These are phyloP conservation scores for Cystobasidium pallidum DNA, from an alignment of 1,284 basidiomycete genomes.

Conservation along the genomic window DNA sequence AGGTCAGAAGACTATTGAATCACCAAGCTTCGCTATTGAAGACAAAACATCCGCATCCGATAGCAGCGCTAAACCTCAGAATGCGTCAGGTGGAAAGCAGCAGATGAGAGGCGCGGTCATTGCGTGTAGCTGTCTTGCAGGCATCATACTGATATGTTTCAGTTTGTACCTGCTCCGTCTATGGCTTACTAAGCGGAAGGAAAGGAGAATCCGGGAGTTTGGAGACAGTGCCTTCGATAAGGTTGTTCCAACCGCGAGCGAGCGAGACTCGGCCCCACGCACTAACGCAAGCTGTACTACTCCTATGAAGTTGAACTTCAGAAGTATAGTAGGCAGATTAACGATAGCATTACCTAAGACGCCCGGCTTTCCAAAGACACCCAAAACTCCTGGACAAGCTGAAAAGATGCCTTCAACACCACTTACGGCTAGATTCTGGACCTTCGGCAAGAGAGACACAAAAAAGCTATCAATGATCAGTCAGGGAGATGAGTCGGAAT, in stretches of 20 bases:
- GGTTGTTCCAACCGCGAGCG: conserved; percentile 22
- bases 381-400: conserved; percentile 20
- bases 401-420: conserved; percentile 7
- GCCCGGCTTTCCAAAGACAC: conserved; percentile 22
- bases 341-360: conserved; percentile 26
- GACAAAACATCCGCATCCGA: conserved; percentile 8
- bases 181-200: conserved; percentile 11
- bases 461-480: neutral
- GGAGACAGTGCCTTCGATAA: conserved; percentile 35
- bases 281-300: neutral
- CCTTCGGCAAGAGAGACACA: conserved; percentile 18
- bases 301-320: conserved; percentile 26
- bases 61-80: neutral
- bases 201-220: conserved; percentile 29
- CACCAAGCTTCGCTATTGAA: conserved; percentile 8
- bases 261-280: neutral
- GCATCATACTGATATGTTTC: conserved; percentile 21
- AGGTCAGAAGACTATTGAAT: conserved; percentile 2
- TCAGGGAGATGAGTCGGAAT: conserved; percentile 4
- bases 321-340: conserved; percentile 23
- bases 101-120: conserved; percentile 36
- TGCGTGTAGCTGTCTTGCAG: conserved; percentile 22
- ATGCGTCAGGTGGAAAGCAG: neutral
- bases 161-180: conserved; percentile 32
- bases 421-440: conserved; percentile 17